Conservation (phyloP, 106 monocot species). For the Allium sativum region DNA sequence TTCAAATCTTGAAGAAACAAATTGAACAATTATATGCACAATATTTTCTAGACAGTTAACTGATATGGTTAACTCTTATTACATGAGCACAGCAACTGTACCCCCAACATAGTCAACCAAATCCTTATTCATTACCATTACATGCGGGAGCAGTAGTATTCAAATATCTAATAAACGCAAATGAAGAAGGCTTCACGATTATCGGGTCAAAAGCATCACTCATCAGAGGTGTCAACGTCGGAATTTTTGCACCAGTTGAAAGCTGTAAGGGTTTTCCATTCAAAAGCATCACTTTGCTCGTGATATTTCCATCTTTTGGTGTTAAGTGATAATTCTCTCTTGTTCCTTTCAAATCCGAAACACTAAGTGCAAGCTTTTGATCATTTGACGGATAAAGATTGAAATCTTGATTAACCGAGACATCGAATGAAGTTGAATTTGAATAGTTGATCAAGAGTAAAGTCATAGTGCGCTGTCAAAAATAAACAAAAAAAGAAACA, state of each 20-base stretch:
- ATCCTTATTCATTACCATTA: background rate
- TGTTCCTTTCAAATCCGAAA: background rate
- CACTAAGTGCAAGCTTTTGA: background rate
- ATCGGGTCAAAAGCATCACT: conserved; percentile 6
- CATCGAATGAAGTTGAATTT: conserved; percentile 28
- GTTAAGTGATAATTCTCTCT: conserved; percentile 41
- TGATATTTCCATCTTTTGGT: conserved; percentile 25
- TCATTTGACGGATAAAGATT: conserved; percentile 14
- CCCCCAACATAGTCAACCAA: background rate
- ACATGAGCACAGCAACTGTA: background rate
- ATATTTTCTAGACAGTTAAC: no score
- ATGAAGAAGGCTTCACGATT: conserved; percentile 24
- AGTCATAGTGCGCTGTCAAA: conserved; percentile 11
- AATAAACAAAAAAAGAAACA: background rate
- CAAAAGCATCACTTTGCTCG: conserved; percentile 38
- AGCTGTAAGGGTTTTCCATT: conserved; percentile 44
- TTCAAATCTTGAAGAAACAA: no score
- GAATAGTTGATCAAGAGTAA: conserved; percentile 33
- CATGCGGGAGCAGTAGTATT: conserved; percentile 42
- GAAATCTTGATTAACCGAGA: conserved; percentile 19
- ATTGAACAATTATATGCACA: no score
- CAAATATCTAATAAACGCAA: conserved; percentile 28
- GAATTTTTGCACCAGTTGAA: conserved; percentile 21
- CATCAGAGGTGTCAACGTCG: conserved; percentile 20
- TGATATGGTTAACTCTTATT: no score